Evolutionary conservation across 2,329 filamentous ascomycete species (phyloP), one percentile per base, ranked within the genome.

Genomic region (Fusarium mangiferae): DNA sequence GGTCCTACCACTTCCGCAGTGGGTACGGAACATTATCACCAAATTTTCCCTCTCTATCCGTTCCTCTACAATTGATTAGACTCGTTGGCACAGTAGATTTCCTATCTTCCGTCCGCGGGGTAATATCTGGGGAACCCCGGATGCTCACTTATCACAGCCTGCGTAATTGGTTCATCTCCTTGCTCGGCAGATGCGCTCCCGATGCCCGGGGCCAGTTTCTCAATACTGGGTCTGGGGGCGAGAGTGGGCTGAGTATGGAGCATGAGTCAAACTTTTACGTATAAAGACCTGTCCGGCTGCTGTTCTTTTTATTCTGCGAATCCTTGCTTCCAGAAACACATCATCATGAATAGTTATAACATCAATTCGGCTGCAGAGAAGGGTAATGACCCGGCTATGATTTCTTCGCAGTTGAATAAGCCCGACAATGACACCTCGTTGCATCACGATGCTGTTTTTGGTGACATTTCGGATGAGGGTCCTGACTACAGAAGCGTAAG

Each of bases 401-500:
- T 28, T 6, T 30, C 62, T 12, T 45, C 63, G 4, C 46, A 58
- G 7, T 36, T 44, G 24, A 46, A 68, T 4, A 68, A 68, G 15
- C 30, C 20, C 15, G 30, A 38, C 0, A n/a, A 62, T 18, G 66
- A 55, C 14, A 22, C 20, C 22, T 36, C 22, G 48, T 33, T 63
- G 10, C 60, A 35, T 30, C 75, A 79, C 46, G 79, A 80, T 61
- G 79, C 76, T 15, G 79, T 80, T 22, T 80, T 80, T 42, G 79
- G 79, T 24, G 75, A 80, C 30, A 78, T 80, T 14, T 70, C 68
- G 5, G 75, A 77, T 24, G 73, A 72, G n/a, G 79, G 79, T 3
- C 79, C 79, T 20, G 80, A 80, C 36, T 80, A 80, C 52, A 77
- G 76, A 35, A 76, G 76, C 45, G 79, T 81, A 77, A 59, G 77